Evolutionary conservation across 2,329 filamentous ascomycete genomes (phyloP).

Genomic region (Fusarium zealandicum): DNA sequence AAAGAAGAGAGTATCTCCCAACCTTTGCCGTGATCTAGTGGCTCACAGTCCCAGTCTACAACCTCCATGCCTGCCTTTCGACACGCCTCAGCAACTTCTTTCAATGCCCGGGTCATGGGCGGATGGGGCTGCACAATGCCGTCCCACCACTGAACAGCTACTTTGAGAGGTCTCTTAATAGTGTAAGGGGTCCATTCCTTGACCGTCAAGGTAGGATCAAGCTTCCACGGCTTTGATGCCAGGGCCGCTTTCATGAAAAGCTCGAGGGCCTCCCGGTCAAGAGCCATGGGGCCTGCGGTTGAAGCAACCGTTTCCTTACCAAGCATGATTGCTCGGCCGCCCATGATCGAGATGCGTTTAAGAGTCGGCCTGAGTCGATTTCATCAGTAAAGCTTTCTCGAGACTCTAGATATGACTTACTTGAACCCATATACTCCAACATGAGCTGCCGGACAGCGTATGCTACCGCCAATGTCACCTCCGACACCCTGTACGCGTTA

Average conservation of each 20-base stretch:
- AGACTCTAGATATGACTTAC: slow-evolving; percentile 5
- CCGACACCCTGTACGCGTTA: slow-evolving; percentile 46
- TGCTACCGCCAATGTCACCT: slow-evolving; percentile 52
- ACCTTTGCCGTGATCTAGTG: slow-evolving; percentile 59
- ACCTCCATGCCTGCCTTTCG: slow-evolving; percentile 59
- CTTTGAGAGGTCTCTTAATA: slow-evolving; percentile 56
- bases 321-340: slow-evolving; percentile 39
- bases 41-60: slow-evolving; percentile 59
- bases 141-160: slow-evolving; percentile 68
- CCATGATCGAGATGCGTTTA: slow-evolving; percentile 42
- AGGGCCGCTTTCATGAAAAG: slow-evolving; percentile 47
- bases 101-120: slow-evolving; percentile 63
- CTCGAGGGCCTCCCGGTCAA: slow-evolving; percentile 47
- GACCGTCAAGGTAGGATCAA: slow-evolving; percentile 44
- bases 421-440: slow-evolving; percentile 48
- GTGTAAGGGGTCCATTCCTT: slow-evolving; percentile 47
- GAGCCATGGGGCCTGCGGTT: slow-evolving; percentile 46
- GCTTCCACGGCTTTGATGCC: slow-evolving; percentile 44
- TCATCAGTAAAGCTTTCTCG: background rate
- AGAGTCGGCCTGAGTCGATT: slow-evolving; percentile 39
- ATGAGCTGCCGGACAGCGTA: slow-evolving; percentile 48
- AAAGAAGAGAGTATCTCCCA: slow-evolving; percentile 54
- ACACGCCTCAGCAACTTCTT: slow-evolving; percentile 60
- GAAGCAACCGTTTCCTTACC: slow-evolving; percentile 48
- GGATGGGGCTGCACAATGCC: slow-evolving; percentile 67